phyloP scores from a whole-genome alignment of 139 green algal species.

The Volvox reticuliferus region DNA sequence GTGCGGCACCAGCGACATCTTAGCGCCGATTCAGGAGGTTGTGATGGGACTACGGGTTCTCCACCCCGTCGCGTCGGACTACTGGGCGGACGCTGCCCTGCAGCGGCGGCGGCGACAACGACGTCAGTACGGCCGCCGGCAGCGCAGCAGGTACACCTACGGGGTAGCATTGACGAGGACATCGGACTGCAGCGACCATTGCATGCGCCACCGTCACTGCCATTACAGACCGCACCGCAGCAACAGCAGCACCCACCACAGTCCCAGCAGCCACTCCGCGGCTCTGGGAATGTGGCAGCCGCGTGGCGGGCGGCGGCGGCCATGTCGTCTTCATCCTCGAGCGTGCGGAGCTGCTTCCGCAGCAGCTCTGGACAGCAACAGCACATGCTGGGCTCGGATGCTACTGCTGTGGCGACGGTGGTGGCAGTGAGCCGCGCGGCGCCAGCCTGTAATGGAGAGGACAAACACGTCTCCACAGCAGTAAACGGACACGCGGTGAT shows the following conservation, averaged over 20 bases:
- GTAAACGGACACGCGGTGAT: neutral
- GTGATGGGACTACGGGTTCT: too few species aligned
- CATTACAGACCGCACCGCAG: neutral
- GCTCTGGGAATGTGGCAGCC: neutral
- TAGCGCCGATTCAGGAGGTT: neutral
- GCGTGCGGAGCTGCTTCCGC: conserved; percentile 1
- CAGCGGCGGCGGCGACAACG: neutral
- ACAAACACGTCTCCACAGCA: neutral
- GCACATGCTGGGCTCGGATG: conserved; percentile 5
- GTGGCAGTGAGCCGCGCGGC: neutral
- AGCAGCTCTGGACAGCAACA: conserved; percentile 1
- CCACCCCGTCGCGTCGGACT: too few species aligned
- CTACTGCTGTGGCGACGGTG: neutral
- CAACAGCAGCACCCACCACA: neutral
- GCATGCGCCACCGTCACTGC: neutral
- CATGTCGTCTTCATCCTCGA: conserved; percentile 2
- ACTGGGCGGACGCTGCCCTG: too few species aligned
- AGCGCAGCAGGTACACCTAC: neutral
- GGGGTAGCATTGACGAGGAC: neutral
- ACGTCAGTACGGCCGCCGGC: neutral
- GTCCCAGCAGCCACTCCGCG: neutral
- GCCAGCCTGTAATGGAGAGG: neutral
- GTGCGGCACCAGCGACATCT: neutral
- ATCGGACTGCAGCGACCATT: neutral
- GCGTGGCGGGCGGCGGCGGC: neutral